A percentile compares a stretch with the other conserved stretches of the same genome.
Evolutionary conservation across 129 eudicot genomes (phyloP).

Genomic region (Saposhnikovia divaricata): DNA sequence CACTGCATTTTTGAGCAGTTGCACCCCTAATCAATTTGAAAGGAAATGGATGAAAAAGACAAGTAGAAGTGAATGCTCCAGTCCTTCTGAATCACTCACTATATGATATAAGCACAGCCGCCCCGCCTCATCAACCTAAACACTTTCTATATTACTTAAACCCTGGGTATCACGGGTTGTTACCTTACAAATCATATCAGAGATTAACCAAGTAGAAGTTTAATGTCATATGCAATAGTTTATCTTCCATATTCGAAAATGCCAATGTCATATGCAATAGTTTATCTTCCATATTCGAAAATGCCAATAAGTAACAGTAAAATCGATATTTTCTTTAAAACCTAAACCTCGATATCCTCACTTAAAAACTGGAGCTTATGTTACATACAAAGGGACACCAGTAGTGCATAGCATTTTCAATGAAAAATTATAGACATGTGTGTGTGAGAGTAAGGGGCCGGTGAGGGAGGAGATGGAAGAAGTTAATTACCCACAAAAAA

Average conservation of each 20-base stretch:
- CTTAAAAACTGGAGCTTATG: not conserved
- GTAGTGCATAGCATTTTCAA: not conserved
- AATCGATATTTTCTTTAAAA: not conserved
- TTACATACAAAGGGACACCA: not conserved
- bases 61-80: not conserved
- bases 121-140: not conserved
- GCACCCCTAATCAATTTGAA: not conserved
- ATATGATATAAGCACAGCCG: not conserved
- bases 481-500: slow-evolving; percentile 1
- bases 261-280: not conserved
- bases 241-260: not conserved
- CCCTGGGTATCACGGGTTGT: not conserved
- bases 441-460: not conserved
- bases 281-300: not conserved
- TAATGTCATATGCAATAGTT: not conserved
- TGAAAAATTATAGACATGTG: not conserved
- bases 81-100: not conserved
- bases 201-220: not conserved
- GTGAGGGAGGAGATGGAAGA: not conserved
- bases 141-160: not conserved
- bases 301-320: not conserved
- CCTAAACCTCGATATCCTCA: not conserved
- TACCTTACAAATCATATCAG: not conserved
- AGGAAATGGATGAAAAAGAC: not conserved
- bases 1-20: not conserved